Conservation (phyloP, 306 rosid species). For the Malus fusca region DNA sequence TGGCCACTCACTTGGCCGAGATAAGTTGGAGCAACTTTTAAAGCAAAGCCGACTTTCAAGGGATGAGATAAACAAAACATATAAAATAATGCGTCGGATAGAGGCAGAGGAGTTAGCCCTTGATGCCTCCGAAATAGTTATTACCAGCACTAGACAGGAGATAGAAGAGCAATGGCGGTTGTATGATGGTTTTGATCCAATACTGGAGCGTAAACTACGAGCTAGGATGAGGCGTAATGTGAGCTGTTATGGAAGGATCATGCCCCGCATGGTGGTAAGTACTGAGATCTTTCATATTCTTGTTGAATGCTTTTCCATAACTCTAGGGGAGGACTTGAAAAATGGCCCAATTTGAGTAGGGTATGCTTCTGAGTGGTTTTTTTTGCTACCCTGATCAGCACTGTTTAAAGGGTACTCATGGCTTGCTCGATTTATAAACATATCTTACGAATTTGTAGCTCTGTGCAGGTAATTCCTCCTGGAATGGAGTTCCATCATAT, state of each 20-base stretch:
- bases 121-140: conserved; percentile 83
- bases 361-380: not conserved
- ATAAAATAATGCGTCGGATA: conserved; percentile 97
- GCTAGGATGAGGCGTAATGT: conserved; percentile 96
- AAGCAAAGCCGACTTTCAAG: conserved; percentile 74
- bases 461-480: conserved; percentile 80
- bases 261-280: conserved; percentile 96
- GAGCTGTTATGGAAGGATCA: conserved; percentile 96
- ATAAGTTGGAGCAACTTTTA: conserved; percentile 86
- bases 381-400: not conserved
- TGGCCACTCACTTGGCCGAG: conserved; percentile 98
- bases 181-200: conserved; percentile 95
- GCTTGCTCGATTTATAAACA: conserved; percentile 6
- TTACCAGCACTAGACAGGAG: conserved; percentile 93
- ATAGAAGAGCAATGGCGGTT: conserved; percentile 97
- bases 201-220: conserved; percentile 87
- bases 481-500: conserved; percentile 99
- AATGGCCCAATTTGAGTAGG: not conserved
- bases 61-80: conserved; percentile 79
- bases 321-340: not conserved
- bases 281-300: not conserved
- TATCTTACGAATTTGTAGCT: conserved; percentile 13
- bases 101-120: conserved; percentile 94
- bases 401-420: conserved; percentile 1
- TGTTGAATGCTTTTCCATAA: conserved; percentile 1